A percentile compares a stretch with the other conserved stretches of the same genome.
Evolutionary conservation across 2,329 filamentous ascomycete species (phyloP).

Genomic region (Arthrocladium fulminans): DNA sequence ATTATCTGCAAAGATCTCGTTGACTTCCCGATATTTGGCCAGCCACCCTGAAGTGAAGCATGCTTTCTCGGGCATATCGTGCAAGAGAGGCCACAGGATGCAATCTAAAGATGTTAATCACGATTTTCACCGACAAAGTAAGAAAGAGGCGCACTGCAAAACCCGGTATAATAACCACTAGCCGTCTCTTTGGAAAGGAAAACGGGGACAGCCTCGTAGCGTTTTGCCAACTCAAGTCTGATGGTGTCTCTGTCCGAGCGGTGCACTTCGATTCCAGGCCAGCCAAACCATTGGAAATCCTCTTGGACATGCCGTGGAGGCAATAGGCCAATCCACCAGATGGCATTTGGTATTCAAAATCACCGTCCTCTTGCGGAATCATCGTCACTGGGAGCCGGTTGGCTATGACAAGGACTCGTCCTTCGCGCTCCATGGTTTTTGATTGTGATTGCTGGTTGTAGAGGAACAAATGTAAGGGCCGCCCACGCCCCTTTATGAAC

Average conservation of each 20-base stretch:
- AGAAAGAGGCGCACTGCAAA: conserved; percentile 61
- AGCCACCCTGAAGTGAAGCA: conserved; percentile 81
- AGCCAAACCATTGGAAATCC: conserved; percentile 96
- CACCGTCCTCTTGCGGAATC: conserved; percentile 81
- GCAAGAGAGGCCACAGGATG: conserved; percentile 92
- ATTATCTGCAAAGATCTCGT: conserved; percentile 76
- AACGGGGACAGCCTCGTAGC: conserved; percentile 82
- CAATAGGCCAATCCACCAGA: conserved; percentile 92
- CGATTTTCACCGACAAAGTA: background rate
- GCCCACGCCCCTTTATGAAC: no score
- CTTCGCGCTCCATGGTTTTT: no score
- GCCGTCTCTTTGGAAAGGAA: conserved; percentile 89
- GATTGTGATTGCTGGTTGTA: no score
- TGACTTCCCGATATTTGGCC: conserved; percentile 76
- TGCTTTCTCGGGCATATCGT: conserved; percentile 62
- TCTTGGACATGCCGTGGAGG: conserved; percentile 81
- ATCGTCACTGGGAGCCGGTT: conserved; percentile 95
- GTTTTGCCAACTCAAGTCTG: conserved; percentile 67
- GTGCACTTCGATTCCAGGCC: conserved; percentile 87
- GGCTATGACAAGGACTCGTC: no score
- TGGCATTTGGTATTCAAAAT: conserved; percentile 90
- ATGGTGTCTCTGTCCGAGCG: conserved; percentile 69
- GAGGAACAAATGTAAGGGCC: no score
- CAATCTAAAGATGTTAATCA: conserved; percentile 51
- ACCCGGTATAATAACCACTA: conserved; percentile 90